Evolutionary conservation across 2,329 filamentous ascomycete species (phyloP).

Genomic region (Teratosphaeria epicoccoides): DNA sequence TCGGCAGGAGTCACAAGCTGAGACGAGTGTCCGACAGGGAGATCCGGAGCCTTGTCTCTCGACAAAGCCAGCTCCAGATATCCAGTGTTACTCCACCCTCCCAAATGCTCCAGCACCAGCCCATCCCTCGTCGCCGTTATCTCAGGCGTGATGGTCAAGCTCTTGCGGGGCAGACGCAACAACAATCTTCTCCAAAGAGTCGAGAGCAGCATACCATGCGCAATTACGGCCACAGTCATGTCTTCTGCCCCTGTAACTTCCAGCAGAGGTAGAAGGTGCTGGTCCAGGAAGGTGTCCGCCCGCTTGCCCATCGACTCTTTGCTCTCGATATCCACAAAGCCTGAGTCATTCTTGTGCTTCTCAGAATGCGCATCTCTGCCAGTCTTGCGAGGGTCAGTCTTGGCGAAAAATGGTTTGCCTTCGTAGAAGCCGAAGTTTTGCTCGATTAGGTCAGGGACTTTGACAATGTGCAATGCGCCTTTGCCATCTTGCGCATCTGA

Average conservation of each 20-base stretch:
- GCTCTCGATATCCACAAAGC: conserved; percentile 54
- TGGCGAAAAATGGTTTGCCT: conserved; percentile 47
- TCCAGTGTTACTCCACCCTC: conserved; percentile 57
- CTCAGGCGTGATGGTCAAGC: conserved; percentile 35
- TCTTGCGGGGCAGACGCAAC: conserved; percentile 40
- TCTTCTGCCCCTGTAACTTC: conserved; percentile 21
- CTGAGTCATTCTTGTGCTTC: conserved; percentile 31
- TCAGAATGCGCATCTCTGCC: conserved; percentile 31
- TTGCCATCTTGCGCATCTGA: background rate
- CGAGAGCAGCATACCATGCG: conserved; percentile 72
- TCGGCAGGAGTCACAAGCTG: background rate
- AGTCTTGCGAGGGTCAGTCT: conserved; percentile 27
- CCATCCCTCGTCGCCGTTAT: conserved; percentile 28
- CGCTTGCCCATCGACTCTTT: conserved; percentile 55
- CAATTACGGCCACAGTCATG: conserved; percentile 54
- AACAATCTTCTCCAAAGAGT: conserved; percentile 56
- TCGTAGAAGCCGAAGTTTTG: conserved; percentile 65
- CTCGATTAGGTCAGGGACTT: conserved; percentile 50
- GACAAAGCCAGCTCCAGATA: conserved; percentile 38
- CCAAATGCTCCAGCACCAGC: conserved; percentile 41
- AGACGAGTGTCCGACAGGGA: background rate
- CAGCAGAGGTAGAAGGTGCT: conserved; percentile 50
- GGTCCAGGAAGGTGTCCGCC: conserved; percentile 55
- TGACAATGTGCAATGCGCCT: conserved; percentile 26
- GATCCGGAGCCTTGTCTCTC: background rate